Percentiles rank a stretch among this genome's conserved stretches.
These are phyloP conservation scores for Omphalotus guepiniiformis DNA, from an alignment of 768 basidiomycete species.

Conservation along the genomic window DNA sequence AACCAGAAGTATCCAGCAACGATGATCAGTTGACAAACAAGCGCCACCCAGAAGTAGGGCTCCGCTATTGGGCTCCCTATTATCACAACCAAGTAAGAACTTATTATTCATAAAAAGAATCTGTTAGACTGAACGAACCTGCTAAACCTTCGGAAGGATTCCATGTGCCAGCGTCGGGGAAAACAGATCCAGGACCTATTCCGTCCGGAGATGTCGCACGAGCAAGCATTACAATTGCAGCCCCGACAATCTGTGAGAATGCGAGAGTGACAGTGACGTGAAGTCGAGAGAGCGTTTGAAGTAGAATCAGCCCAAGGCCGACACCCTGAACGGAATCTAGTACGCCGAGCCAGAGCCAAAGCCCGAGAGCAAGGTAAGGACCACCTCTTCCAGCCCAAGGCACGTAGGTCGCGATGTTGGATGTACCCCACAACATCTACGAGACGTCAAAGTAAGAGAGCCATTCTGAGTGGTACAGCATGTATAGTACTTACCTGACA, in stretches of 20 bases:
- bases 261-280: slow-evolving; percentile 94
- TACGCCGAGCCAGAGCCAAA: slow-evolving; percentile 96
- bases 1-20: slow-evolving; percentile 95
- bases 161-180: slow-evolving; percentile 91
- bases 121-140: slow-evolving; percentile 39
- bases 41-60: slow-evolving; percentile 85
- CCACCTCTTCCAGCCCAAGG: slow-evolving; percentile 88
- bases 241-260: slow-evolving; percentile 86
- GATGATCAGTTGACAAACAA: slow-evolving; percentile 76
- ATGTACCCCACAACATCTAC: slow-evolving; percentile 92
- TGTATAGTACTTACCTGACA: slow-evolving; percentile 71
- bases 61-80: slow-evolving; percentile 81
- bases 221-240: slow-evolving; percentile 88
- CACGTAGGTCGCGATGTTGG: slow-evolving; percentile 87
- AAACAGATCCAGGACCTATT: slow-evolving; percentile 86
- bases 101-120: not conserved
- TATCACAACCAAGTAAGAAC: slow-evolving; percentile 15
- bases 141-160: slow-evolving; percentile 69
- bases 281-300: slow-evolving; percentile 88
- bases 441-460: slow-evolving; percentile 7
- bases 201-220: slow-evolving; percentile 86
- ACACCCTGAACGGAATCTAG: slow-evolving; percentile 93
- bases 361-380: slow-evolving; percentile 82
- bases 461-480: not conserved
- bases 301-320: slow-evolving; percentile 86